Evolutionary conservation across 2,329 filamentous ascomycete genomes (phyloP), one percentile per base, ranked within the genome.

Genomic region (Exutisphaerella laricina): DNA sequence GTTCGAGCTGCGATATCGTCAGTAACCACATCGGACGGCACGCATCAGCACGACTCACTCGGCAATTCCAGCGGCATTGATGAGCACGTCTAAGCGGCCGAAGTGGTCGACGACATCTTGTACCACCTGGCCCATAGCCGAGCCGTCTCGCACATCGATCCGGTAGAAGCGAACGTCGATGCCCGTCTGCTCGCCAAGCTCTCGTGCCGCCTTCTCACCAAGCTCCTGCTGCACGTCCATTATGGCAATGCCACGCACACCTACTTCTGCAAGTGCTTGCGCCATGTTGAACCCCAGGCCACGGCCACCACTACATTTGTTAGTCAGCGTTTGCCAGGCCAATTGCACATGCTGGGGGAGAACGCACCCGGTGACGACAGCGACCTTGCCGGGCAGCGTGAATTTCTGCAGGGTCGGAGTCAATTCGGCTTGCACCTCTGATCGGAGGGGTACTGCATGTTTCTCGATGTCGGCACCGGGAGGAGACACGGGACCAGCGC

Each of bases 201-300:
- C 79, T 14, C 75, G 76, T 14, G 83, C 83, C 2, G 84, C 73
- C 59, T 78, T 71, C 57, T 86, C 82, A 20, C 84, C 85, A 10
- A 85, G 74, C 55, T 85, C 78, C 66, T 85, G 78, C 70, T 87
- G 85, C 53, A 84, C 80, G 57, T 88, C 84, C 59, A 89, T 80
- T 60, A 88, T 84, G 59, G 82, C 75, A 42, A 88, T 75, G 37
- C 80, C 80, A 67, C 82, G 80, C 37, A 83, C 80, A 45, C 85
- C 84, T 40, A 82, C 84, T 68, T 89, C 84, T 36, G 82, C 80
- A 51, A 85, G 82, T 43, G 83, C 85, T 48, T 82, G 79, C 35
- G 84, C 84, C 81, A 88, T 88, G 70, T 83, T 75, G 73, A 85
- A 85, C 37, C 85, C 85, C 4, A 89, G 73, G 60, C 85, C 84